These are phyloP conservation scores for Abelmoschus esculentus DNA, from an alignment of 345 rosid species.

Conservation along the genomic window DNA sequence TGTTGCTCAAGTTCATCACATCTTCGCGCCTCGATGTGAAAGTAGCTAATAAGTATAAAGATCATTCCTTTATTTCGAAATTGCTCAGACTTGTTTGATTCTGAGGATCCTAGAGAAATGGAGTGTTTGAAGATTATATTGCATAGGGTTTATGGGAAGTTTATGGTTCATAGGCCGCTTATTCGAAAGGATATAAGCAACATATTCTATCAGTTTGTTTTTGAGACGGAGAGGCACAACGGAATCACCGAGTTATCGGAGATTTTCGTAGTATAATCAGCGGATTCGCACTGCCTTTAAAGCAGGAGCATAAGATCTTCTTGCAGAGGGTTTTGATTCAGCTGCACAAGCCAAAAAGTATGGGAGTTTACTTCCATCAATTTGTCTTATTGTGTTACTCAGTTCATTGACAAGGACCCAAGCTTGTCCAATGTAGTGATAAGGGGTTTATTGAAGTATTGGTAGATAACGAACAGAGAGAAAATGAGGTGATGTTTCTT, in stretches of 20 bases:
- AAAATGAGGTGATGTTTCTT: slow-evolving; percentile 86
- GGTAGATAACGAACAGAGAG: slow-evolving; percentile 86
- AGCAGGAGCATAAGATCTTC: slow-evolving; percentile 90
- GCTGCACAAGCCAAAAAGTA: slow-evolving; percentile 73
- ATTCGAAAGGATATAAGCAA: slow-evolving; percentile 67
- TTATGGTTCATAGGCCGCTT: slow-evolving; percentile 89
- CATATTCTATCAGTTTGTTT: slow-evolving; percentile 65
- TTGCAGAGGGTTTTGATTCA: slow-evolving; percentile 77
- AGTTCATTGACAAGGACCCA: slow-evolving; percentile 83
- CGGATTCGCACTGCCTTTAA: slow-evolving; percentile 79
- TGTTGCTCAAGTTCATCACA: slow-evolving; percentile 64
- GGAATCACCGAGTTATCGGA: slow-evolving; percentile 81
- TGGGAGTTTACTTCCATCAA: slow-evolving; percentile 76
- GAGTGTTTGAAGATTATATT: slow-evolving; percentile 70
- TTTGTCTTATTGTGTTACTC: slow-evolving; percentile 62
- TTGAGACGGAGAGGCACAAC: slow-evolving; percentile 72
- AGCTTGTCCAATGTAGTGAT: slow-evolving; percentile 55
- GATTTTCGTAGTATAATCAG: slow-evolving; percentile 80
- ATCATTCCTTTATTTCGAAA: slow-evolving; percentile 70
- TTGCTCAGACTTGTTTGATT: slow-evolving; percentile 71
- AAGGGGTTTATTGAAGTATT: slow-evolving; percentile 62
- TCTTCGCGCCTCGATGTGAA: slow-evolving; percentile 68
- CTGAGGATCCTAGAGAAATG: slow-evolving; percentile 81
- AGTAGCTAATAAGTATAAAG: slow-evolving; percentile 71
- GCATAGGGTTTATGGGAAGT: slow-evolving; percentile 72